Percentiles rank a stretch among this genome's conserved stretches.
Evolutionary conservation across 78 protist genomes (phyloP).

Genomic region (Dictyostelium capitatum): DNA sequence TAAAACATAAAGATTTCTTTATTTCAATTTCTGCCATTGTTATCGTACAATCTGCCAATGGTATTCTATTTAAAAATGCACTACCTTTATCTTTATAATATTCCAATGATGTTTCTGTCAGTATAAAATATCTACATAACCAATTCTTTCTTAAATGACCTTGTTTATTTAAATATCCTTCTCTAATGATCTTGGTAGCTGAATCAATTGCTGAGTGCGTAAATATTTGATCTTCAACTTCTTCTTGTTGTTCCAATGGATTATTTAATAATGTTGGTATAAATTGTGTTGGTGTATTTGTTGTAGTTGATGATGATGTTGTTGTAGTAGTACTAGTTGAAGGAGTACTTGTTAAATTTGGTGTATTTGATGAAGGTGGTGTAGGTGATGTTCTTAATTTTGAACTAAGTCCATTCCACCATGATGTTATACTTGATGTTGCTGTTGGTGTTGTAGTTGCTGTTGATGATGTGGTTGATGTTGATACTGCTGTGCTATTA

Average conservation of each 20-base stretch:
- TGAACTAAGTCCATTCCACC: conserved; percentile 4
- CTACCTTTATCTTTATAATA: conserved; percentile 45
- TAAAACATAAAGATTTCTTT: conserved; percentile 56
- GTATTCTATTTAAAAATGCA: conserved; percentile 37
- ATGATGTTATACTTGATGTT: not conserved
- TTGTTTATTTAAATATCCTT: conserved; percentile 73
- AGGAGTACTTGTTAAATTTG: not conserved
- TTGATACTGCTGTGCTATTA: not conserved
- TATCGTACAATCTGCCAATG: conserved; percentile 34
- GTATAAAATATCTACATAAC: conserved; percentile 64
- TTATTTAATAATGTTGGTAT: not conserved
- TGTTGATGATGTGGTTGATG: not conserved
- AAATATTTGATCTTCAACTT: conserved; percentile 23
- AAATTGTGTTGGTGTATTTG: not conserved
- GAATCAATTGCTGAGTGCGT: conserved; percentile 5
- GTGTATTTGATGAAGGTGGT: not conserved
- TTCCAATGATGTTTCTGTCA: conserved; percentile 49
- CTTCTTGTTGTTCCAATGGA: conserved; percentile 6
- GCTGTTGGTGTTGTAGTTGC: not conserved
- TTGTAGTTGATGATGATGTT: not conserved
- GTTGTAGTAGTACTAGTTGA: not conserved
- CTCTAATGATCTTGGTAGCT: conserved; percentile 25
- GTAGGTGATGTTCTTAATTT: conserved; percentile 2
- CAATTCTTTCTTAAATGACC: conserved; percentile 81
- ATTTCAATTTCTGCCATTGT: conserved; percentile 71